These are phyloP conservation scores for Orbilia ellipsospora DNA, from an alignment of 2,329 filamentous ascomycete species.

Conservation along the genomic window DNA sequence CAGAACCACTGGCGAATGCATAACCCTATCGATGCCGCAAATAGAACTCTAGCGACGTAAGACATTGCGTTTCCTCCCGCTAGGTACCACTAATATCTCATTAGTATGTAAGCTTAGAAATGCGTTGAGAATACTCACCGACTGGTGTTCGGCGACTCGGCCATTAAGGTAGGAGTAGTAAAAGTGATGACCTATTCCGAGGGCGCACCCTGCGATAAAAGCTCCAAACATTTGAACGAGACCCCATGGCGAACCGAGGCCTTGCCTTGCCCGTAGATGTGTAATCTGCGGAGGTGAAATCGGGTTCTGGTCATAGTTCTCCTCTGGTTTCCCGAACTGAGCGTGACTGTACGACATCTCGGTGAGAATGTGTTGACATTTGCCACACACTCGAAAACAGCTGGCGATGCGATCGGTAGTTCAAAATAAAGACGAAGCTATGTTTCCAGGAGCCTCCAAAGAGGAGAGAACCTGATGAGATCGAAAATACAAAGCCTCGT, in stretches of 20 bases:
- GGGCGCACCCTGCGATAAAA: slow-evolving; percentile 1
- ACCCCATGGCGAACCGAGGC: slow-evolving; percentile 8
- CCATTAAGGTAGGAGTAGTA: slow-evolving; percentile 22
- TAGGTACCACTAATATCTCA: slow-evolving; percentile 12
- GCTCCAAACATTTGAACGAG: slow-evolving; percentile 14
- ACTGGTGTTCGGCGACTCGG: slow-evolving; percentile 5
- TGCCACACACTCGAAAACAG: too few species aligned
- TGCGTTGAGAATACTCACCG: slow-evolving; percentile 3
- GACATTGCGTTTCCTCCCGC: slow-evolving; percentile 23
- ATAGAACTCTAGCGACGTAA: slow-evolving; percentile 21
- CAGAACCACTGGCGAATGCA: slow-evolving; percentile 30
- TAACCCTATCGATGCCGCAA: slow-evolving; percentile 23
- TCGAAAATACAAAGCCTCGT: too few species aligned
- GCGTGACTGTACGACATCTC: not conserved
- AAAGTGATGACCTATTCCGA: slow-evolving; percentile 21
- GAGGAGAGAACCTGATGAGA: too few species aligned
- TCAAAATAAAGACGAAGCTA: too few species aligned
- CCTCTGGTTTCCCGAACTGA: not conserved
- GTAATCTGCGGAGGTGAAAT: not conserved
- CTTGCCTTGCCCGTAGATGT: not conserved
- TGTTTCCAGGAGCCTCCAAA: too few species aligned
- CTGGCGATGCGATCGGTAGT: too few species aligned
- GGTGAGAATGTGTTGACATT: too few species aligned
- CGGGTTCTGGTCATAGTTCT: not conserved
- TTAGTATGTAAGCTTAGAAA: not conserved